Evolutionary conservation across 2,329 filamentous ascomycete species (phyloP), one percentile per base, ranked within the genome.

Genomic region (Talaromyces marneffei): DNA sequence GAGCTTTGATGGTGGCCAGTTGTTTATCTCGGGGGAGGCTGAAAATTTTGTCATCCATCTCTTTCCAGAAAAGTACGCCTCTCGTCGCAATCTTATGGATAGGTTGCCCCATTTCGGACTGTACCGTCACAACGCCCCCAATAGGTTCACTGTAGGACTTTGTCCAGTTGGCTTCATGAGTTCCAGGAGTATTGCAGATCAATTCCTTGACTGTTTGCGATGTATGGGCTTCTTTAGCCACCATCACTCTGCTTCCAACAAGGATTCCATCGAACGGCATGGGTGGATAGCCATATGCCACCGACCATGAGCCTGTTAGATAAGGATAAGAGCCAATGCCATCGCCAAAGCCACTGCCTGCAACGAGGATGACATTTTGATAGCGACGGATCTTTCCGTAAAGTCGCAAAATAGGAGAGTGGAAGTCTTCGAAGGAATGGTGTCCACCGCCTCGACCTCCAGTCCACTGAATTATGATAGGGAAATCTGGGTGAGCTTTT

Each of bases 231-330:
- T 97, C 92, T 78, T 93, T 93, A 63, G 92, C 89, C 56, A 92
- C 90, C 92, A 96, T 96, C 85, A 95, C 89, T 69, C 92, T 90
- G 75, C 89, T 94, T 67, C 91, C 92, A 67, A 96, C 93, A 65
- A 96, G 80, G 71, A 90, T 90, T 68, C 92, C 92, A 73, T 97
- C 92, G 71, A 92, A 96, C 12, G 92, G 92, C 92, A 97, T 97
- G 2, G 90, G 84, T 27, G 92, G 90, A 72, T 94, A 94, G 63
- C 91, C 91, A 70, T 88, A 95, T 70, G 87, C 87, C 74, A 83
- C 85, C 16, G 92, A 88, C 92, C 92, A 97, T 53, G 85, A 81
- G 75, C 92, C 92, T 44, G 90, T 95, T 61, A 97, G 83, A 76
- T 96, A 97, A 14, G 92, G 92, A 72, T 95, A 96, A 0, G 91